These are phyloP conservation scores for Chimonanthus praecox DNA, from an alignment of 164 flowering plant genomes.

Conservation along the genomic window DNA sequence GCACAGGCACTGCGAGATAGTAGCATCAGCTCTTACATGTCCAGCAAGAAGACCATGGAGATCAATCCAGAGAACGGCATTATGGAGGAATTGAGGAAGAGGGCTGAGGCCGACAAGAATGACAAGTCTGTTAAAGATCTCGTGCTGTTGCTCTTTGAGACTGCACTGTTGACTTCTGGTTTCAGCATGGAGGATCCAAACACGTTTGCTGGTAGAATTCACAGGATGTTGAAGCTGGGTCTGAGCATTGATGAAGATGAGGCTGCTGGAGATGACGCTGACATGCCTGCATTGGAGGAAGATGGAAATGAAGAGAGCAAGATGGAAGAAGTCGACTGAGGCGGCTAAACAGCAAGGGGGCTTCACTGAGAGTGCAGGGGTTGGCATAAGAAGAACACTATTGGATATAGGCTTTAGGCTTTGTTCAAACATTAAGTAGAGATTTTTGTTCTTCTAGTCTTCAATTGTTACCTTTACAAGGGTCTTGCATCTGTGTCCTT, in stretches of 20 bases:
- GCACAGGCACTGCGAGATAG: constrained; percentile 59
- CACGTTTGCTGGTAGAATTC: constrained; percentile 47
- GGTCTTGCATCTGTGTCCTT: not conserved
- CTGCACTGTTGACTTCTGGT: constrained; percentile 56
- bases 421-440: not conserved
- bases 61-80: constrained; percentile 62
- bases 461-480: too few species aligned
- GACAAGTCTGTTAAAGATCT: constrained; percentile 65
- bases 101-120: constrained; percentile 58
- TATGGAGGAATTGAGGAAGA: constrained; percentile 70
- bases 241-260: constrained; percentile 53
- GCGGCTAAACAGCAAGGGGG: too few species aligned
- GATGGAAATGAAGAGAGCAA: constrained; percentile 23
- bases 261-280: constrained; percentile 14
- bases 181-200: constrained; percentile 64
- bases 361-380: not conserved
- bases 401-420: not conserved
- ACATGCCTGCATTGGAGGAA: constrained; percentile 27
- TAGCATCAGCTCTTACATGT: constrained; percentile 62
- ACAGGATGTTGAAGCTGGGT: constrained; percentile 63
- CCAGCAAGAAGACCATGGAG: constrained; percentile 75
- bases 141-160: constrained; percentile 51
- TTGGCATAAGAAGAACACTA: not conserved
- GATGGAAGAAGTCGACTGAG: constrained; percentile 30
- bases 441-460: not conserved